Evolutionary conservation across 306 rosid genomes (phyloP).

Genomic region (Crataegus laevigata): DNA sequence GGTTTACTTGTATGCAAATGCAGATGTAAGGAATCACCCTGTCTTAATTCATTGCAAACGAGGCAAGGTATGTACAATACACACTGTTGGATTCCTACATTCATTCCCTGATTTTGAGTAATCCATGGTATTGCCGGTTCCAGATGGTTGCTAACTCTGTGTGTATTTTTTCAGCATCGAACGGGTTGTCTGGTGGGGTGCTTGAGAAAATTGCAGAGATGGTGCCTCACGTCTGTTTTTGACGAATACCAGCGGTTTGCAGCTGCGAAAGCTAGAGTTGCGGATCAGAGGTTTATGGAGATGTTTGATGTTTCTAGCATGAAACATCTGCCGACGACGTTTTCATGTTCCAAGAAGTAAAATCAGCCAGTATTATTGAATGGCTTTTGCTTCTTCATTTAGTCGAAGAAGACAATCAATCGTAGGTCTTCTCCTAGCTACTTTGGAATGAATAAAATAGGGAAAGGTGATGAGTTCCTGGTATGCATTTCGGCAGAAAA

Average conservation of each 20-base stretch:
- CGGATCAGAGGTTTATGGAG: slow-evolving; percentile 97
- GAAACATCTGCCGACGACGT: slow-evolving; percentile 60
- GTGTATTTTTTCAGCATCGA: slow-evolving; percentile 62
- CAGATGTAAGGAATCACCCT: slow-evolving; percentile 93
- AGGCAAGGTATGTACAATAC: slow-evolving; percentile 64
- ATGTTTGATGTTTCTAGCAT: slow-evolving; percentile 77
- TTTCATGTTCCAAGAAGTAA: slow-evolving; percentile 59
- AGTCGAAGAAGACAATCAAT: slow-evolving; percentile 37
- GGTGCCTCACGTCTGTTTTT: slow-evolving; percentile 91
- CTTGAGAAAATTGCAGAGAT: slow-evolving; percentile 78
- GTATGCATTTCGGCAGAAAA: slow-evolving; percentile 36
- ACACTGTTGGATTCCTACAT: neutral
- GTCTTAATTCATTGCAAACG: slow-evolving; percentile 89
- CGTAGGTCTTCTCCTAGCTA: slow-evolving; percentile 12
- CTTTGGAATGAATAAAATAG: slow-evolving; percentile 34
- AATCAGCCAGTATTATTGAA: slow-evolving; percentile 16
- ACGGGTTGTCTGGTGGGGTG: slow-evolving; percentile 99
- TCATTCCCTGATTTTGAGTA: neutral
- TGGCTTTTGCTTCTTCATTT: slow-evolving; percentile 26
- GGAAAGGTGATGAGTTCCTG: slow-evolving; percentile 53
- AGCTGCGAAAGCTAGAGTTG: slow-evolving; percentile 91
- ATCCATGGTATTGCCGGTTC: neutral
- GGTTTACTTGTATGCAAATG: slow-evolving; percentile 18
- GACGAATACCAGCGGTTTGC: slow-evolving; percentile 94
- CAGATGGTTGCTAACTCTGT: slow-evolving; percentile 11